These are phyloP conservation scores for Verruconis gallopava DNA, from an alignment of 2,329 filamentous ascomycete genomes.

Conservation along the genomic window DNA sequence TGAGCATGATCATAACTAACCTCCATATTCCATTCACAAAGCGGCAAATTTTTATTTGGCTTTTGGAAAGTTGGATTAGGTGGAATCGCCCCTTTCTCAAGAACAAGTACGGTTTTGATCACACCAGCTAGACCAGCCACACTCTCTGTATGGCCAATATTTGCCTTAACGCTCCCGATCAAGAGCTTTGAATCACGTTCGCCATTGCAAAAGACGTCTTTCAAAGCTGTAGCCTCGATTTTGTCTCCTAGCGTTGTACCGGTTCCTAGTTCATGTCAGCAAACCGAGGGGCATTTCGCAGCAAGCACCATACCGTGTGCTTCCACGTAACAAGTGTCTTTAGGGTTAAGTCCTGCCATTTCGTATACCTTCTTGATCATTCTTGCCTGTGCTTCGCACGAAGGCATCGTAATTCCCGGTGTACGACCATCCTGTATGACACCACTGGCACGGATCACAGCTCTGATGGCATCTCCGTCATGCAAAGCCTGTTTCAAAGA, in stretches of 20 bases:
- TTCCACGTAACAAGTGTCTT: slow-evolving; percentile 22
- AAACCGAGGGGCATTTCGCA: neutral
- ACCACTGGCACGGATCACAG: slow-evolving; percentile 20
- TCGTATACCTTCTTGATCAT: slow-evolving; percentile 23
- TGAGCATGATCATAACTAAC: too few species aligned
- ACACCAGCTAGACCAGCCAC: slow-evolving; percentile 16
- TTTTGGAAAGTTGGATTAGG: slow-evolving; percentile 9
- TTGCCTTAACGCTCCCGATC: slow-evolving; percentile 16
- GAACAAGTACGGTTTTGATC: slow-evolving; percentile 17
- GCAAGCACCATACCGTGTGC: slow-evolving; percentile 20
- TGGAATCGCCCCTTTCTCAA: slow-evolving; percentile 15
- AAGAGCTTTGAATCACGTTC: neutral
- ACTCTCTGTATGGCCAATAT: slow-evolving; percentile 21
- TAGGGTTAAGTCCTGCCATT: slow-evolving; percentile 15
- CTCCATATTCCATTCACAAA: neutral
- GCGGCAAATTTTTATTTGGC: neutral
- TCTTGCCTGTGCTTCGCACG: slow-evolving; percentile 14
- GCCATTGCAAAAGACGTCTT: neutral
- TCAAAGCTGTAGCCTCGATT: slow-evolving; percentile 11
- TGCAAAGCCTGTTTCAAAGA: slow-evolving; percentile 18
- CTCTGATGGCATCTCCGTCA: slow-evolving; percentile 23
- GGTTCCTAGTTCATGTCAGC: neutral
- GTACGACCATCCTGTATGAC: slow-evolving; percentile 20
- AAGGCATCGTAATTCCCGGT: slow-evolving; percentile 15
- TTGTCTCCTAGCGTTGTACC: slow-evolving; percentile 17